Evolutionary conservation across 306 rosid genomes (phyloP), one percentile per base, ranked within the genome.

Genomic region (Alnus rubra): DNA sequence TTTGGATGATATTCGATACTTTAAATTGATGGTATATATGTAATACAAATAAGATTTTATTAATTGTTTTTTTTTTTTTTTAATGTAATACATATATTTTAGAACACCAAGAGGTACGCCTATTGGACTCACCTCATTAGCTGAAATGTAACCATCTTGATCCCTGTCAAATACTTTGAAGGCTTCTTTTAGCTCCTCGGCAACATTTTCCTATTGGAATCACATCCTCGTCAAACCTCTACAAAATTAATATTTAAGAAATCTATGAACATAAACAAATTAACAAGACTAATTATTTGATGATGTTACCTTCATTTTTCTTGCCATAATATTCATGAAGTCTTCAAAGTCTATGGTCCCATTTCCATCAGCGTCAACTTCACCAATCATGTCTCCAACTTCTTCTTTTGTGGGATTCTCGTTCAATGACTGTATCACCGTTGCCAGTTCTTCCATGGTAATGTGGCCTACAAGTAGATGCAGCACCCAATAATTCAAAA

Each of bases 131-230:
- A 23, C 91, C 89, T 88, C 89, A 52, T 0, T 55, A 19, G 91
- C 84, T 23, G 89, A 85, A 73, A 88, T 88, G 54, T 74, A 88
- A 30, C 91, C 91, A 76, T 88, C 89, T 81, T 85, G 91, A 76
- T 88, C 87, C 58, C 87, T 88, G 75, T 88, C 89, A 65, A 88
- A 88, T 28, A 88, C 87, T 83, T 85, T 83, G 77, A 88, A 88
- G 53, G 91, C 91, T 77, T 85, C 89, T 85, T 79, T 88, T 9
- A 81, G 88, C 81, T 88, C 91, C 82, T 88, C 91, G 1, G 82
- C 73, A 33, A 75, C 84, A 69, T 78, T 85, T 74, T 82, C 90
- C 90, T 87, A n/a, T 33, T 65, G 52, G 9, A 64, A 2, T 63
- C 74, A 50, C 4, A 47, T 30, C 69, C 14, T 65, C 18, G 10